A percentile compares a stretch with the other conserved stretches of the same genome.
Evolutionary conservation across 2,329 filamentous ascomycete species (phyloP).

Genomic region (Ramularia endophylla): DNA sequence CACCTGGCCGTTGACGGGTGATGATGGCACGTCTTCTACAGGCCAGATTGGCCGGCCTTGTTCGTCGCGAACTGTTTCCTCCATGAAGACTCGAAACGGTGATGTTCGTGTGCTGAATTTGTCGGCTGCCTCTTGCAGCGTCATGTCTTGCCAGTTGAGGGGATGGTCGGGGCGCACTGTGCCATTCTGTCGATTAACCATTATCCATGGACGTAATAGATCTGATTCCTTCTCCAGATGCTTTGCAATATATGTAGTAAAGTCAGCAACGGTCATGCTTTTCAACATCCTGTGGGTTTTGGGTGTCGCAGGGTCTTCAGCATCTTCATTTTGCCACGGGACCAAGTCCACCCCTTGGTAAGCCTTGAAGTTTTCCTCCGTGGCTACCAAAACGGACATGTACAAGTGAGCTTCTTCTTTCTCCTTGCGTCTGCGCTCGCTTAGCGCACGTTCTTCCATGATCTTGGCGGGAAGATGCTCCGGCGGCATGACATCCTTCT

Average conservation of each 20-base stretch:
- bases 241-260: conserved; percentile 63
- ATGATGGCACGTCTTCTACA: conserved; percentile 49
- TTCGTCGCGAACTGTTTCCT: conserved; percentile 63
- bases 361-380: conserved; percentile 70
- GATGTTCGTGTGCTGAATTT: conserved; percentile 64
- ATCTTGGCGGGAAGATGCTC: conserved; percentile 71
- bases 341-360: conserved; percentile 80
- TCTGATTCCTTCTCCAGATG: conserved; percentile 64
- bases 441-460: conserved; percentile 70
- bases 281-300: conserved; percentile 67
- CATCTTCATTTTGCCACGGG: conserved; percentile 51
- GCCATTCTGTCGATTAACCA: conserved; percentile 98
- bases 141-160: conserved; percentile 69
- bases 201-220: conserved; percentile 80
- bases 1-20: conserved; percentile 38
- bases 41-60: conserved; percentile 70
- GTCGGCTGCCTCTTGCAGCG: conserved; percentile 56
- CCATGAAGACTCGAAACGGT: conserved; percentile 77
- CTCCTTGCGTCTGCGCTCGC: conserved; percentile 76
- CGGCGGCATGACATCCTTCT: conserved; percentile 73
- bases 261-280: conserved; percentile 68
- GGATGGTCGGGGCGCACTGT: conserved; percentile 87
- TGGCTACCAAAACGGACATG: conserved; percentile 75
- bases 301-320: conserved; percentile 63
- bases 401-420: conserved; percentile 93